Base-by-base conservation (phyloP, 768 basidiomycete species). In the Leccinum subgranulosum region DNA sequence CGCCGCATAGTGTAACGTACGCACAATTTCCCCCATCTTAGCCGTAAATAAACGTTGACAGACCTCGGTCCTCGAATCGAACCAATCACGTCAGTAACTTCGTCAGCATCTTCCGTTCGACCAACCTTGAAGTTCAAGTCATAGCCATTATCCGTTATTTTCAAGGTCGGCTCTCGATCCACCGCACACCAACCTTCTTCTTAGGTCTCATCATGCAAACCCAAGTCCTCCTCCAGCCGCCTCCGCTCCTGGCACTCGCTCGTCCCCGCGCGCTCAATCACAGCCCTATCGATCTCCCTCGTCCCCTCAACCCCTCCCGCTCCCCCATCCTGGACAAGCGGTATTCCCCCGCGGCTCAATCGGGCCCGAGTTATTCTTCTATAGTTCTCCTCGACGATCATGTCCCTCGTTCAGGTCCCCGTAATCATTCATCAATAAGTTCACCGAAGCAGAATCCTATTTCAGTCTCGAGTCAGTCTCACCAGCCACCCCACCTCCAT, bases 301-400 rank as follows among this genome's bases (percentile, higher is more conserved):
- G 56, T 25, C 61, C 71, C 34, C 60, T 68, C 7, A 55, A 67
- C 28, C 33, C 62, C 52, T 66, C 73, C 11, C 73, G 67, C 2
- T 61, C 69, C 17, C 66, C 64, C 60, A 70, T 69, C 53, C 63
- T 75, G 68, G 78, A 78, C 67, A 74, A 76, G 62, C 67, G 74
- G 53, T 62, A 49, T 4, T 48, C 57, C 15, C 49, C 68, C 53
- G 65, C 69, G 23, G 72, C 74, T 51, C 71, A 69, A 29, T 75
- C 77, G 46, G 74, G 70, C 56, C 64, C 66, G 36, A 74, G 60
- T 55, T 73, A 69, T 60, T 62, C 73, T 59, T 53, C 46, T 75
- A 69, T 55, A 41, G 63, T 52, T 17, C 66, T 72, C 34, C 68
- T 66, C 51, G 57, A 72, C 28, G 72, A 77, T 47, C 68, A 73